phyloP scores from a whole-genome alignment of 1,284 basidiomycete species.

The Xerocomus nothofagi region DNA sequence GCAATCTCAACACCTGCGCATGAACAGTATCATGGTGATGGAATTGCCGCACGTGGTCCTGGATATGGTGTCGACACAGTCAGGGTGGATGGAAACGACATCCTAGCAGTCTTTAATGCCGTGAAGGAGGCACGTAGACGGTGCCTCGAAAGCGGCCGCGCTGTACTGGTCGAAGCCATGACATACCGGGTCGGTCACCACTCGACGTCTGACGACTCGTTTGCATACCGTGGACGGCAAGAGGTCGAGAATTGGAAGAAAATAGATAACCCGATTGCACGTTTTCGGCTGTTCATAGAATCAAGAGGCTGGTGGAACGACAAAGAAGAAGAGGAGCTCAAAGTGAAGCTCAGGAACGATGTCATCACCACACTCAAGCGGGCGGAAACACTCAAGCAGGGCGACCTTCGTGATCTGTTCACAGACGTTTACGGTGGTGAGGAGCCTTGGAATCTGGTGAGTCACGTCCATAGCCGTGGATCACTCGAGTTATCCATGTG shows the following conservation, averaged over 20 bases:
- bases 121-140: slow-evolving; percentile 76
- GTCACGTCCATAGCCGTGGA: slow-evolving; percentile 32
- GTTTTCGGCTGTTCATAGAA: slow-evolving; percentile 84
- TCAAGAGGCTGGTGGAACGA: slow-evolving; percentile 85
- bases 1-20: slow-evolving; percentile 91
- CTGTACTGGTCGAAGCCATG: slow-evolving; percentile 91
- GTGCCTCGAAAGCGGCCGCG: slow-evolving; percentile 78
- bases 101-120: slow-evolving; percentile 84
- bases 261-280: slow-evolving; percentile 85
- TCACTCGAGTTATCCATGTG: neutral
- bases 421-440: slow-evolving; percentile 86
- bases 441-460: slow-evolving; percentile 82
- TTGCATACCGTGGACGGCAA: slow-evolving; percentile 81
- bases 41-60: slow-evolving; percentile 89
- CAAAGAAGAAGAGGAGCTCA: slow-evolving; percentile 71
- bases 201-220: slow-evolving; percentile 93
- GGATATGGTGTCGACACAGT: slow-evolving; percentile 93
- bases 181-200: slow-evolving; percentile 94
- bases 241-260: slow-evolving; percentile 87
- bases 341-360: slow-evolving; percentile 66
- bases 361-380: slow-evolving; percentile 79
- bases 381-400: slow-evolving; percentile 72
- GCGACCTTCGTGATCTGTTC: slow-evolving; percentile 79
- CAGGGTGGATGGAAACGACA: slow-evolving; percentile 92
- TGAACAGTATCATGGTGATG: slow-evolving; percentile 91